Conservation (phyloP, 2,329 filamentous ascomycete species). For the Cladophialophora immunda region DNA sequence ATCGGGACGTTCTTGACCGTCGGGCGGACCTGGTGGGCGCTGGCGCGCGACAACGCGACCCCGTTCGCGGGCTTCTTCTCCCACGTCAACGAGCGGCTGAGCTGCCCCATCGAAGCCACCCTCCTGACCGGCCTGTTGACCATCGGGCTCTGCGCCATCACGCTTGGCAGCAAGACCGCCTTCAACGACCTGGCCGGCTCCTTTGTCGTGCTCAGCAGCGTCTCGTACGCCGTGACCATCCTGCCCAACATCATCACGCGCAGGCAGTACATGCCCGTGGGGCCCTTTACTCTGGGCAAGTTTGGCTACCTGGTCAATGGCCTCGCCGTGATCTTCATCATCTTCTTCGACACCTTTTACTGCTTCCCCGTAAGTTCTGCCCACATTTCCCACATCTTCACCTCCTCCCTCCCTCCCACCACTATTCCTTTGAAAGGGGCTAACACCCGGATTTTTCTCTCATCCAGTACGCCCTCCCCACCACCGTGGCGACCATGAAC, state of each 20-base stretch:
- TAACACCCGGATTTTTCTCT: neutral
- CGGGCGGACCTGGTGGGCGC: constrained; percentile 49
- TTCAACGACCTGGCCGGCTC: constrained; percentile 67
- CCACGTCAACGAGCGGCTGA: constrained; percentile 55
- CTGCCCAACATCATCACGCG: constrained; percentile 60
- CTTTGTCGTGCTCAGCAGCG: constrained; percentile 65
- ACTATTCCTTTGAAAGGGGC: too few relatives aligned
- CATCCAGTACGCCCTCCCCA: constrained; percentile 52
- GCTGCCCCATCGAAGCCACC: constrained; percentile 66
- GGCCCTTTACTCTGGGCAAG: constrained; percentile 61
- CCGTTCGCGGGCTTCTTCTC: constrained; percentile 61
- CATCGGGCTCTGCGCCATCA: constrained; percentile 64
- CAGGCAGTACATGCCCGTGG: constrained; percentile 58
- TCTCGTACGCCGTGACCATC: constrained; percentile 64
- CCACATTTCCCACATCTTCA: neutral
- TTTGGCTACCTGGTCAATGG: constrained; percentile 61
- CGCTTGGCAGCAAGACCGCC: constrained; percentile 49
- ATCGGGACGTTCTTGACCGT: constrained; percentile 68
- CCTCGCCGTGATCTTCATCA: constrained; percentile 58
- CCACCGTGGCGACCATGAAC: constrained; percentile 61
- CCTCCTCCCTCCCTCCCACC: too few relatives aligned
- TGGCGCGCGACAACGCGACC: constrained; percentile 66
- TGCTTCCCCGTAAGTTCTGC: constrained; percentile 61
- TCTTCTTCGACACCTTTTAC: constrained; percentile 65
- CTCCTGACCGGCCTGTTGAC: constrained; percentile 59